Evolutionary conservation across 2,329 filamentous ascomycete genomes (phyloP), one percentile per base, ranked within the genome.

Genomic region (Aspergillus brunneoviolaceus): DNA sequence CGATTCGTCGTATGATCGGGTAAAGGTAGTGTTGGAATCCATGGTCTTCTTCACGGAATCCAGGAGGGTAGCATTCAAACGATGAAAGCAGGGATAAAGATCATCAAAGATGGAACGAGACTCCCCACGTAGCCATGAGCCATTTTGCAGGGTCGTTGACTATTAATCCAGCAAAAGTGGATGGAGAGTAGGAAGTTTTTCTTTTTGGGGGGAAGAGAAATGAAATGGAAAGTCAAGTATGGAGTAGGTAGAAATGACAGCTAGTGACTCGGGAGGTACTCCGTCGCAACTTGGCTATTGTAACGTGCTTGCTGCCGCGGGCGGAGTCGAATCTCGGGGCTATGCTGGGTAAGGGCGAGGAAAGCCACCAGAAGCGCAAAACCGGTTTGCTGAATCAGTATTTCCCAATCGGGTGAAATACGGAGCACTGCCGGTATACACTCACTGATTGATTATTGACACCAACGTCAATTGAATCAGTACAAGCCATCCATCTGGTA

Each of bases 1-100:
- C 51, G 74, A 73, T 65, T 81, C 78, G 63, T 80, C 78, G 59
- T 77, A 74, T 49, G 70, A 65, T 49, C 73, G 69, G 58, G 69
- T 63, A 65, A 72, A 63, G 55, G 68, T 61, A 64, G 66, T 70
- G 50, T 63, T 70, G 53, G 69, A 59, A 67, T 73, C 71, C 72
- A 75, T 76, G 33, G 65, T 70, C 60, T 58, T 52, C 59, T 56
- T 61, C 60, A 58, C 47, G 60, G 59, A 58, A 65, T 60, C 62
- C 29, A 51, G 42, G 35, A 54, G 39, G 49, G 51, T 31, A 60
- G 50, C 27, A 55, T 55, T 51, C 29, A 57, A 33, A 53, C 39
- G 29, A 33, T 27, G 35, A 42, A 14, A 7, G 39, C 16, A 42
- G 52, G 48, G 49, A 51, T 57, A 14, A 45, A 48, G 52, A 55